Evolutionary conservation across 148 eudicot species (phyloP).

Genomic region (Diospyros lotus): DNA sequence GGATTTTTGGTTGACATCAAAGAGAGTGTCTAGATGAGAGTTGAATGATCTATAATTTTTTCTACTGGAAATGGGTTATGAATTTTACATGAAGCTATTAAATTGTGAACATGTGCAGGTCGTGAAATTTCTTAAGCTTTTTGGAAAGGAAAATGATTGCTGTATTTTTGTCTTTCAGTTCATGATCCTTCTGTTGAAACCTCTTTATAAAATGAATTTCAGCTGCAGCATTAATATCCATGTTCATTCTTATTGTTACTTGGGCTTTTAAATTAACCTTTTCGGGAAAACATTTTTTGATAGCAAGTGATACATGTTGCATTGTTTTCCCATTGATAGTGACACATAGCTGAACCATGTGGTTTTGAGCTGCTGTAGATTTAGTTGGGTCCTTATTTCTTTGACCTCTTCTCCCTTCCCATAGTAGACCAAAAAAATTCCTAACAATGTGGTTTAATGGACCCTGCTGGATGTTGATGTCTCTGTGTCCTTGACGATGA

Average conservation of each 20-base stretch:
- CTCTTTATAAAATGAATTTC: conserved; percentile 2
- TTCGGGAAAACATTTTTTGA: not conserved
- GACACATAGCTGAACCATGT: not conserved
- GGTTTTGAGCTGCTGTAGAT: not conserved
- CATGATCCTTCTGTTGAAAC: not conserved
- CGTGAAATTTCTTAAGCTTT: not conserved
- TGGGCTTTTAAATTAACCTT: conserved; percentile 1
- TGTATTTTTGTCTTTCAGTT: not conserved
- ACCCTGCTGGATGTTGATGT: not conserved
- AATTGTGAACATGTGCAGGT: not conserved
- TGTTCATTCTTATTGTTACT: not conserved
- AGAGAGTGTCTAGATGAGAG: not conserved
- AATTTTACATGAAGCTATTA: not conserved
- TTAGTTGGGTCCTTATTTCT: not conserved
- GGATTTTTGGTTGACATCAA: not conserved
- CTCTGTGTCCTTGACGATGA: not conserved
- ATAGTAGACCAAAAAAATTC: not conserved
- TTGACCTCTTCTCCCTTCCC: not conserved
- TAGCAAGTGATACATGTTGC: not conserved
- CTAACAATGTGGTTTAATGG: not conserved
- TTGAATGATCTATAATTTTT: not conserved
- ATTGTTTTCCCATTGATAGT: not conserved
- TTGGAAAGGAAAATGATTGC: not conserved
- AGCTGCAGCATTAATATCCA: not conserved
- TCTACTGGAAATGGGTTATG: not conserved